phyloP scores from a whole-genome alignment of 1,284 basidiomycete species.

The Gymnopus androsaceus region DNA sequence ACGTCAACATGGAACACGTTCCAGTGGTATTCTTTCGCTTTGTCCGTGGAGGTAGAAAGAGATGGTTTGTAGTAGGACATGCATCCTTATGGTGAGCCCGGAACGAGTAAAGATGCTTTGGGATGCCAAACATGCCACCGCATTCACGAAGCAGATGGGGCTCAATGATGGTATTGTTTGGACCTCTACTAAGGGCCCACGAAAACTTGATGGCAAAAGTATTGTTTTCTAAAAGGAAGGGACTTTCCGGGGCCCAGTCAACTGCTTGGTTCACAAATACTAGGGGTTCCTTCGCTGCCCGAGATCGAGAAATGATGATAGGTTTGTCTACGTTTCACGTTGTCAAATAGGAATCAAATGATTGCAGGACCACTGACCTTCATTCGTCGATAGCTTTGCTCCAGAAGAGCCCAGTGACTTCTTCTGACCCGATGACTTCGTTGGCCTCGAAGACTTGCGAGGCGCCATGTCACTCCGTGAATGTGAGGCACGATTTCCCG shows the following conservation, averaged over 20 bases:
- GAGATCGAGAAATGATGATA: not conserved
- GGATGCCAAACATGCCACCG: constrained; percentile 2
- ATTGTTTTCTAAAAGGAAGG: not conserved
- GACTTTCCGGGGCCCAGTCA: not conserved
- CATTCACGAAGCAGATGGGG: not conserved
- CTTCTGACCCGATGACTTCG: too few species aligned
- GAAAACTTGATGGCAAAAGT: not conserved
- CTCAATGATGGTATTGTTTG: not conserved
- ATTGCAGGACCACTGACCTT: too few species aligned
- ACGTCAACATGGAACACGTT: not conserved
- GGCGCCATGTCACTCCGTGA: too few species aligned
- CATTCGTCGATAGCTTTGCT: too few species aligned
- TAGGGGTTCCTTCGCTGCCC: not conserved
- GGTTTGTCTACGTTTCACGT: too few species aligned
- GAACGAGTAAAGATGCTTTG: not conserved
- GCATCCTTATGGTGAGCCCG: not conserved
- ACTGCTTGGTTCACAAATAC: not conserved
- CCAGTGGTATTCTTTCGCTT: not conserved
- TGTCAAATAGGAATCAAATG: too few species aligned
- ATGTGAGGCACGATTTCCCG: too few species aligned
- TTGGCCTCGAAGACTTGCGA: too few species aligned
- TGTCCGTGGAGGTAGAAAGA: not conserved
- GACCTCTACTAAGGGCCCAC: not conserved
- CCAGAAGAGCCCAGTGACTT: too few species aligned
- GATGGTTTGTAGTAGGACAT: not conserved